These are phyloP conservation scores for Nymphaea thermarum DNA, from an alignment of 164 flowering plant species.

Conservation along the genomic window DNA sequence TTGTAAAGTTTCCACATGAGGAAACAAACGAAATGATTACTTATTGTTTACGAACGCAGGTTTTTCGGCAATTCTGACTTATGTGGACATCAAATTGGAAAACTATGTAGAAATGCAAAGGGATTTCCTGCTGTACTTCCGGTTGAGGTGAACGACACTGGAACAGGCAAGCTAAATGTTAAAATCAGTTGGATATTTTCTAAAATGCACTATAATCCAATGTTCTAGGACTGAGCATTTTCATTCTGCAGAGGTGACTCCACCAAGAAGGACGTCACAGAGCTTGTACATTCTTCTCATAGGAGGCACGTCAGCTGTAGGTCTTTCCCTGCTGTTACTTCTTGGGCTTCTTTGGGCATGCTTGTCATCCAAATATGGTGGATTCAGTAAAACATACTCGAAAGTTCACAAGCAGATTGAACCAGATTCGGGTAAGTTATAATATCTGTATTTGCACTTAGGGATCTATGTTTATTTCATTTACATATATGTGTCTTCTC, in stretches of 20 bases:
- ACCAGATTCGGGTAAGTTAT: constrained; percentile 32
- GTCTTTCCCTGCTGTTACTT: constrained; percentile 40
- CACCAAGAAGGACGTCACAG: constrained; percentile 48
- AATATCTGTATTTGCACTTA: not conserved
- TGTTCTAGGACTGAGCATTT: too few species aligned
- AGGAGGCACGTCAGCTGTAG: constrained; percentile 63
- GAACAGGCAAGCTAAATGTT: constrained; percentile 31
- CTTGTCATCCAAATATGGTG: constrained; percentile 62
- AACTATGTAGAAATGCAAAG: constrained; percentile 63
- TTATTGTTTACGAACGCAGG: constrained; percentile 18
- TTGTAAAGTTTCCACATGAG: too few species aligned
- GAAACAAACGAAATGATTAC: not conserved
- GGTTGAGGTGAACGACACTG: constrained; percentile 50
- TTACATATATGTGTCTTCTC: not conserved
- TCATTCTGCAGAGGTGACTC: constrained; percentile 25
- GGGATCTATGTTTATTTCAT: not conserved
- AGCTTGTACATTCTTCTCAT: constrained; percentile 58
- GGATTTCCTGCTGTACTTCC: constrained; percentile 94
- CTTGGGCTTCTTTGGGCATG: constrained; percentile 63
- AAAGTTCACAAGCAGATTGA: constrained; percentile 68
- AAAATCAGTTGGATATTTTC: not conserved
- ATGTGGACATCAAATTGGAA: constrained; percentile 80
- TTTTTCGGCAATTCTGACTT: constrained; percentile 84
- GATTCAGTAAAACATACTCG: constrained; percentile 57
- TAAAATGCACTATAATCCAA: too few species aligned